Percentiles rank a stretch among this genome's conserved stretches.
Evolutionary conservation across 2,329 filamentous ascomycete genomes (phyloP).

Genomic region (Sporothrix phasma): DNA sequence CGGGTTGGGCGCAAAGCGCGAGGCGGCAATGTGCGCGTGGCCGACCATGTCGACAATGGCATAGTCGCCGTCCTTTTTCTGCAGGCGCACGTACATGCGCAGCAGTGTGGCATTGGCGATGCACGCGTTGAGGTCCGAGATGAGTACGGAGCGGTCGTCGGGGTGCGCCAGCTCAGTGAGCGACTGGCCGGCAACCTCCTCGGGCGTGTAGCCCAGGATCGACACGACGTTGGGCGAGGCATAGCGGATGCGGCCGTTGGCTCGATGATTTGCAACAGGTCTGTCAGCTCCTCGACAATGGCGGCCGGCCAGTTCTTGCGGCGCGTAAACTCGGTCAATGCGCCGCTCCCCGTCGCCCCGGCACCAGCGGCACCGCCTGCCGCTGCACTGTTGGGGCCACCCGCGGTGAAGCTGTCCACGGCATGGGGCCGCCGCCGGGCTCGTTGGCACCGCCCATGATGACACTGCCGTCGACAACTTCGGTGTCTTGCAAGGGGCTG

Average conservation of each 20-base stretch:
- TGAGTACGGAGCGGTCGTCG: conserved; percentile 72
- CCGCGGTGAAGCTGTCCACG: conserved; percentile 21
- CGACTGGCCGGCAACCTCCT: conserved; percentile 63
- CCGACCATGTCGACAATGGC: conserved; percentile 85
- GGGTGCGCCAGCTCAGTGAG: conserved; percentile 76
- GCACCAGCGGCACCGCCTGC: conserved; percentile 23
- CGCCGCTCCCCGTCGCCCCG: conserved; percentile 36
- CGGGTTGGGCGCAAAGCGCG: conserved; percentile 52
- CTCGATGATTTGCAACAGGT: conserved; percentile 80
- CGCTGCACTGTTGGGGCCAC: conserved; percentile 16
- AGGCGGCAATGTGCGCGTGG: conserved; percentile 74
- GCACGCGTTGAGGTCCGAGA: conserved; percentile 79
- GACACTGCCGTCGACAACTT: not conserved
- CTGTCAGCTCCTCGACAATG: conserved; percentile 80
- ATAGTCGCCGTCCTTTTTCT: conserved; percentile 57
- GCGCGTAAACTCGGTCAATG: conserved; percentile 50
- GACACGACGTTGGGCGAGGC: conserved; percentile 67
- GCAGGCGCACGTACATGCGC: conserved; percentile 65
- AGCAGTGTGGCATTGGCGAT: conserved; percentile 71
- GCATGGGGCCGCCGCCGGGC: conserved; percentile 32
- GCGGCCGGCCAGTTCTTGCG: conserved; percentile 73
- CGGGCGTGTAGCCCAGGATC: conserved; percentile 64
- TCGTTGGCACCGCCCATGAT: not conserved
- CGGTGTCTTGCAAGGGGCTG: not conserved
- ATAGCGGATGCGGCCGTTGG: conserved; percentile 73